Evolutionary conservation across 78 protist species (phyloP).

Genomic region (Isochrysis galbana): DNA sequence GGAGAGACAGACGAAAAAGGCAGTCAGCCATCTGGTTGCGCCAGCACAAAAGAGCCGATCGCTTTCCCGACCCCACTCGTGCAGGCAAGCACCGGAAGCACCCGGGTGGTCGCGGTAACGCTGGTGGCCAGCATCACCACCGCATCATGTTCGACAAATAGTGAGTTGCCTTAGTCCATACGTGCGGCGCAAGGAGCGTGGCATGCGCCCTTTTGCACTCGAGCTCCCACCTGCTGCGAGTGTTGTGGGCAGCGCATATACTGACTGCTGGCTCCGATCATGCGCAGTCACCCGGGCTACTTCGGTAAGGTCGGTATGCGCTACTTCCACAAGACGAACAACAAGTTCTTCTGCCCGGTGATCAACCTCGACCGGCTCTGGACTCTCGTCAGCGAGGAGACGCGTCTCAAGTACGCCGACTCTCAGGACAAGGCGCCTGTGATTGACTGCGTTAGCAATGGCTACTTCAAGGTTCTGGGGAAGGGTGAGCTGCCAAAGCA

Average conservation of each 20-base stretch:
- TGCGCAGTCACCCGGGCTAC: slow-evolving; percentile 97
- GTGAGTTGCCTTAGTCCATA: slow-evolving; percentile 18
- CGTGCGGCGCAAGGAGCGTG: too few species aligned
- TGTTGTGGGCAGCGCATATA: too few species aligned
- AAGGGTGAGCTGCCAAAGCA: slow-evolving; percentile 91
- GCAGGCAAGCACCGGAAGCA: slow-evolving; percentile 98
- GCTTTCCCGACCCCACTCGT: too few species aligned
- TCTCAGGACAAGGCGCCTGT: not conserved
- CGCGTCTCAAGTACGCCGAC: not conserved
- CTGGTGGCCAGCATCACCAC: slow-evolving; percentile 99
- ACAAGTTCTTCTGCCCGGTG: slow-evolving; percentile 83
- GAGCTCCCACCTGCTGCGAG: too few species aligned
- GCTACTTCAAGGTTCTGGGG: slow-evolving; percentile 96
- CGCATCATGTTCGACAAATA: slow-evolving; percentile 92
- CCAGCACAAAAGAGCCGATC: too few species aligned
- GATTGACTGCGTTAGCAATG: slow-evolving; percentile 45
- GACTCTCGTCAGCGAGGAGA: slow-evolving; percentile 68
- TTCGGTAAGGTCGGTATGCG: slow-evolving; percentile 99
- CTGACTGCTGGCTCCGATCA: too few species aligned
- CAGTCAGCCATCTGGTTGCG: too few species aligned
- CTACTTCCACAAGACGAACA: slow-evolving; percentile 82
- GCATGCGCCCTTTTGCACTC: too few species aligned
- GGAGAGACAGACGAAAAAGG: too few species aligned
- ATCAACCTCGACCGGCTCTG: slow-evolving; percentile 94
- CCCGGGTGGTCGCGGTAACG: slow-evolving; percentile 99